Evolutionary conservation across 1,139 yeast genomes (phyloP), one percentile per base, ranked within the genome.

Genomic region (Candida tetrigidarum): DNA sequence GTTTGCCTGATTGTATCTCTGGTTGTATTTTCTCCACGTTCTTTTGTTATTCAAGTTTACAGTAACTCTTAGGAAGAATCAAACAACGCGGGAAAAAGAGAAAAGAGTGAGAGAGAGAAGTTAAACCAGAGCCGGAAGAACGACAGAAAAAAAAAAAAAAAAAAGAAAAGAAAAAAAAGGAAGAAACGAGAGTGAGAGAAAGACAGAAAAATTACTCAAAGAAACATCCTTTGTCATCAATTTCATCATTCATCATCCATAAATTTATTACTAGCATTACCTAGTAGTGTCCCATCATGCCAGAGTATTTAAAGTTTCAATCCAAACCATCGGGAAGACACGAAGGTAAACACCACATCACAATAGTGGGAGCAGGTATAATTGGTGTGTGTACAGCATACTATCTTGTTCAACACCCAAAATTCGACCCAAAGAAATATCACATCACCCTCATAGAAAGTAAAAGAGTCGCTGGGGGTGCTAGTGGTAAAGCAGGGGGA

Each of bases 401-500:
- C 66, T 93, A 84, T 58, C 66, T 93, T 41, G 87, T 95, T 4
- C 80, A 80, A 49, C 98, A 93, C 62, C 93, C 96, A 4, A 76
- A 78, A 46, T 93, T 84, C 62, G 85, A 86, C 57, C 80, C 88
- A 0, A 69, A 71, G 23, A 84, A 81, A 47, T 83, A 87, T 59
- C 91, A 88, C 57, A 87, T 93, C 52, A 88, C 97, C 14, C 80
- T 93, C n/a, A 65, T 93, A 18, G 99, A 93, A 64, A 85, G 95
- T 44, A 87, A 88, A 54, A 76, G 96, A 57, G 96, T 93, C 3
- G 99, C 98, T 0, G 96, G 97, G 41, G 99, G 97, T 33, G 99
- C 99, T 14, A 83, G 92, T 33, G 99, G 99, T 45, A 93, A 93
- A 58, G 99, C 99, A 3, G 99, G 99, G 33, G 99, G 99, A 0